Conservation (phyloP, 768 basidiomycete genomes). For the Serpula lacrymans region DNA sequence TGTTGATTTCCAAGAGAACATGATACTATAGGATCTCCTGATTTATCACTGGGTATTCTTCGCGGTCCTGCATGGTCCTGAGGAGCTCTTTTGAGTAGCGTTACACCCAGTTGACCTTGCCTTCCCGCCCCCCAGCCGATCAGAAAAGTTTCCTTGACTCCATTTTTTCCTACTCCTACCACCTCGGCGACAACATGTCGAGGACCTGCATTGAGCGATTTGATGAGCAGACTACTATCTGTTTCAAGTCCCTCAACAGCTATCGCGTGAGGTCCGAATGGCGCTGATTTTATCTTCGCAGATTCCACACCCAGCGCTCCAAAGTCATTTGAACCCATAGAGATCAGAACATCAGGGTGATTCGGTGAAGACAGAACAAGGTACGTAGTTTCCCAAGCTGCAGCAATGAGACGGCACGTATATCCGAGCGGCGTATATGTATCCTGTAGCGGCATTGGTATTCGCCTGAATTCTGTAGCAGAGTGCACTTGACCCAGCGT, state of each 20-base stretch:
- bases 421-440: conserved; percentile 38
- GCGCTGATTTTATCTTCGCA: conserved; percentile 9
- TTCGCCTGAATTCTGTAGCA: conserved; percentile 42
- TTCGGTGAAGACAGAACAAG: conserved; percentile 50
- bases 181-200: conserved; percentile 65
- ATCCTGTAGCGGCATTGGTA: conserved; percentile 38
- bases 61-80: conserved; percentile 14
- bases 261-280: conserved; percentile 5
- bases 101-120: conserved; percentile 77
- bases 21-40: conserved; percentile 28
- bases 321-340: conserved; percentile 84
- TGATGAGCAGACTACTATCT: conserved; percentile 29
- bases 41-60: conserved; percentile 30
- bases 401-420: conserved; percentile 47
- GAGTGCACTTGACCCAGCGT: conserved; percentile 28
- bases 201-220: conserved; percentile 59
- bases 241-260: conserved; percentile 3
- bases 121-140: conserved; percentile 83
- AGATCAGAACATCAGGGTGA: conserved; percentile 53
- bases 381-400: conserved; percentile 85
- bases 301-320: conserved; percentile 69
- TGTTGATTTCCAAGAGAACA: conserved; percentile 53
- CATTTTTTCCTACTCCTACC: conserved; percentile 18
- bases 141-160: conserved; percentile 29
- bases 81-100: conserved; percentile 9